Evolutionary conservation across 192 early-diverging fungal genomes (phyloP).

Genomic region (Backusella macrospora): DNA sequence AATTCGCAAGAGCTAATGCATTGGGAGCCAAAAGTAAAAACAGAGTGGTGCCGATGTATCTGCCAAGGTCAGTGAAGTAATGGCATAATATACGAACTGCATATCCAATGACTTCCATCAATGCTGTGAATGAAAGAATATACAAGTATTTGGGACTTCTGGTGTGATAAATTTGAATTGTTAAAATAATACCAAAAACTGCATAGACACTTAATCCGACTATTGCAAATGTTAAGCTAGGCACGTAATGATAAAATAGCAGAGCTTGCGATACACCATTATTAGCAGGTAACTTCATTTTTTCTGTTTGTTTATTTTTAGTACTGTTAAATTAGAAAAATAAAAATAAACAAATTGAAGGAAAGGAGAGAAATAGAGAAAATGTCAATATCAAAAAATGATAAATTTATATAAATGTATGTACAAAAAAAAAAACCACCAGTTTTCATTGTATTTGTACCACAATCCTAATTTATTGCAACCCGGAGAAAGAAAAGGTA

Average conservation of each 20-base stretch:
- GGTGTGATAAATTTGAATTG: background rate
- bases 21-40: slow-evolving; percentile 51
- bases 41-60: slow-evolving; percentile 42
- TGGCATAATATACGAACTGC: slow-evolving; percentile 41
- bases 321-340: background rate
- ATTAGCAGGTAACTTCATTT: background rate
- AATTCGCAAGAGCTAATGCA: slow-evolving; percentile 50
- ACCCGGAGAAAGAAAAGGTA: background rate
- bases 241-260: background rate
- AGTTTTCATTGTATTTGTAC: background rate
- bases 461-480: slow-evolving; percentile 13
- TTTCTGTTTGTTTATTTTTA: background rate
- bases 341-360: background rate
- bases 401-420: background rate
- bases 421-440: background rate
- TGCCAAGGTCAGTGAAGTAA: slow-evolving; percentile 38
- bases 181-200: slow-evolving; percentile 6
- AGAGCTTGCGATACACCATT: background rate
- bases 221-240: background rate
- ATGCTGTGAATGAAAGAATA: slow-evolving; percentile 32
- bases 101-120: slow-evolving; percentile 46
- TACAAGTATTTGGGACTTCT: slow-evolving; percentile 16
- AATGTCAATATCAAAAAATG: background rate
- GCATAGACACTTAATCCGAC: background rate
- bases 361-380: background rate